Conservation (phyloP, 768 basidiomycete genomes). For the Suillus occidentalis region DNA sequence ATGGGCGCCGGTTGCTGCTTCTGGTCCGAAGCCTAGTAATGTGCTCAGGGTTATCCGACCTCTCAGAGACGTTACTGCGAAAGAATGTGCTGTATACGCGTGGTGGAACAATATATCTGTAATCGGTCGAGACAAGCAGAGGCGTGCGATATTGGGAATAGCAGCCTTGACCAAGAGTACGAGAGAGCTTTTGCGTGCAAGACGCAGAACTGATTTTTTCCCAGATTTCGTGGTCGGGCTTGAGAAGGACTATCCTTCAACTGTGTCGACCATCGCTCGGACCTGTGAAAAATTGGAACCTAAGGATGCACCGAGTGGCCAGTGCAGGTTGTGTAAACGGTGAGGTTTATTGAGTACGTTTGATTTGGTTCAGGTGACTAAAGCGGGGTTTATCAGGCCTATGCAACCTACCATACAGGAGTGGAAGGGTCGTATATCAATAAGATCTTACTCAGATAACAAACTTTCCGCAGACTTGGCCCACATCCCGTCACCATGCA, state of each 20-base stretch:
- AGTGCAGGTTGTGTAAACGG: constrained; percentile 70
- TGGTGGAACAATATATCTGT: constrained; percentile 68
- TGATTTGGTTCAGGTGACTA: neutral
- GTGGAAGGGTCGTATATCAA: constrained; percentile 77
- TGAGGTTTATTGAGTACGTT: constrained; percentile 23
- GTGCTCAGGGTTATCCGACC: constrained; percentile 61
- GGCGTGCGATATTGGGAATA: constrained; percentile 58
- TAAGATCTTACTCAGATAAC: constrained; percentile 45
- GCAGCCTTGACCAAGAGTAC: constrained; percentile 67
- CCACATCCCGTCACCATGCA: constrained; percentile 9
- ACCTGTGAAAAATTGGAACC: constrained; percentile 79
- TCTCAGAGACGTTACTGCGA: constrained; percentile 70
- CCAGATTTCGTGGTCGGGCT: constrained; percentile 78
- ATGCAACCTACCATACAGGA: constrained; percentile 62
- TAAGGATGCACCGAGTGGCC: constrained; percentile 48
- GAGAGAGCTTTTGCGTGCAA: constrained; percentile 3
- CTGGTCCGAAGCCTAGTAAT: constrained; percentile 5
- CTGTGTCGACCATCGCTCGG: constrained; percentile 79
- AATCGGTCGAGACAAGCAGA: constrained; percentile 47
- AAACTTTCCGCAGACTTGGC: constrained; percentile 17
- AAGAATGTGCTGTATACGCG: constrained; percentile 76
- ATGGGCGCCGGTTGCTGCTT: constrained; percentile 44
- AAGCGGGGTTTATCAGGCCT: constrained; percentile 43
- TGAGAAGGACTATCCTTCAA: constrained; percentile 83
- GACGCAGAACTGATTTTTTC: neutral